A percentile compares a stretch with the other conserved stretches of the same genome.
phyloP scores from a whole-genome alignment of 2,329 filamentous ascomycete genomes.

The Fusarium sp. region DNA sequence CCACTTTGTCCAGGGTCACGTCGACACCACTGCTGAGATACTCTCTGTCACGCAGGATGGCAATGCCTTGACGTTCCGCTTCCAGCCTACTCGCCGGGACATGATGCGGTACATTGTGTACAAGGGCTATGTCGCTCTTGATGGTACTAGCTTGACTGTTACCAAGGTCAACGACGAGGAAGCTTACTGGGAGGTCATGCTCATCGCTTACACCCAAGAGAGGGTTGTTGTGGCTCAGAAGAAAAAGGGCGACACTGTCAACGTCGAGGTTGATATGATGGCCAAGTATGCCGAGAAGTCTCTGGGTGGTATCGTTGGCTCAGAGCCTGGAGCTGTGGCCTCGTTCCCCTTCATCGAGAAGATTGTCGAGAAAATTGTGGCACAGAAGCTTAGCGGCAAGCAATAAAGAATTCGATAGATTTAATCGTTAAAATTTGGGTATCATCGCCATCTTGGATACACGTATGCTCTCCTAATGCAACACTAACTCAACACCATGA shows the following conservation, averaged over 20 bases:
- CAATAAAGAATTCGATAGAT: constrained; percentile 26
- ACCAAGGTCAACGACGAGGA: constrained; percentile 84
- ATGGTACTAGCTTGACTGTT: constrained; percentile 93
- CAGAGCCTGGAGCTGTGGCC: constrained; percentile 61
- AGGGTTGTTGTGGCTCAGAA: constrained; percentile 87
- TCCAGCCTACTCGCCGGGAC: constrained; percentile 75
- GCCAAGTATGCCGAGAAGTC: constrained; percentile 92
- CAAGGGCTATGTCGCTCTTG: constrained; percentile 95
- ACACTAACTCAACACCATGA: background rate
- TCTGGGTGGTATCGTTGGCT: constrained; percentile 76
- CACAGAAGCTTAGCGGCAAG: constrained; percentile 65
- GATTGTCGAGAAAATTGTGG: constrained; percentile 80
- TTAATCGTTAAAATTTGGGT: constrained; percentile 35
- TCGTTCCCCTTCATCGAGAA: constrained; percentile 73
- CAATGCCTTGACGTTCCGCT: constrained; percentile 88
- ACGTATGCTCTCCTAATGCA: background rate
- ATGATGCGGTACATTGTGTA: constrained; percentile 91
- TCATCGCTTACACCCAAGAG: constrained; percentile 96
- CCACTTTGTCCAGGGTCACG: constrained; percentile 97
- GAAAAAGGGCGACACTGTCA: constrained; percentile 82
- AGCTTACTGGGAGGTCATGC: constrained; percentile 95
- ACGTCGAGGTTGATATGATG: constrained; percentile 92
- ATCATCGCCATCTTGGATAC: constrained; percentile 32
- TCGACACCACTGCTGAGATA: constrained; percentile 88
- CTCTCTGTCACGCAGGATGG: constrained; percentile 81